Evolutionary conservation across 2,329 filamentous ascomycete species (phyloP).

Genomic region (Aspergillus fischeri): DNA sequence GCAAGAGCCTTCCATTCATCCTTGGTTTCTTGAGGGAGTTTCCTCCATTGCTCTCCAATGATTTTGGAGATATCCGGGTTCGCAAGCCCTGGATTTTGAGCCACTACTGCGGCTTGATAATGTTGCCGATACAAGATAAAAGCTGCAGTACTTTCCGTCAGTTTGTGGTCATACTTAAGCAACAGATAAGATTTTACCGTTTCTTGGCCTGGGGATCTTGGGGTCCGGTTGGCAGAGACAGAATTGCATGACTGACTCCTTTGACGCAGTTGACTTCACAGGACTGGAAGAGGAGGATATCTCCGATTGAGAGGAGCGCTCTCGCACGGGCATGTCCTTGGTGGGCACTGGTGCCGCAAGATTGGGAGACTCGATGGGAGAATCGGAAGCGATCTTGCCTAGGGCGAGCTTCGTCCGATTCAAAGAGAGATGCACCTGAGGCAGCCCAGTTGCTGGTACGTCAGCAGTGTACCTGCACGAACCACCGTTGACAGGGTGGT

Average conservation of each 20-base stretch:
- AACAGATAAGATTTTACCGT: constrained; percentile 52
- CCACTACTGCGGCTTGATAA: constrained; percentile 76
- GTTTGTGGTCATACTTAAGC: constrained; percentile 1
- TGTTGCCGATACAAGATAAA: constrained; percentile 98
- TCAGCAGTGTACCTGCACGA: constrained; percentile 9
- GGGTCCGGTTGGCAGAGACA: constrained; percentile 68
- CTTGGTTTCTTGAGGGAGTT: constrained; percentile 69
- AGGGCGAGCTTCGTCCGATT: constrained; percentile 22
- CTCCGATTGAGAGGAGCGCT: constrained; percentile 22
- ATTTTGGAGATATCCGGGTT: constrained; percentile 98
- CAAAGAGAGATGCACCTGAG: constrained; percentile 25
- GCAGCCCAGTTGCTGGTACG: constrained; percentile 20
- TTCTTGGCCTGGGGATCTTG: constrained; percentile 67
- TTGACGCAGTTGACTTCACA: constrained; percentile 29
- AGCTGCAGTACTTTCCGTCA: constrained; percentile 67
- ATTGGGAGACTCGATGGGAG: constrained; percentile 14
- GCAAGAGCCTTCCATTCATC: constrained; percentile 84
- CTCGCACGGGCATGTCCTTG: constrained; percentile 21
- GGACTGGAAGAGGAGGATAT: constrained; percentile 33
- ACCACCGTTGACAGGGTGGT: constrained; percentile 14
- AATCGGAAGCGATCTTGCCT: constrained; percentile 16
- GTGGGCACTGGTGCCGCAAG: constrained; percentile 13
- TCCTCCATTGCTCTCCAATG: constrained; percentile 87
- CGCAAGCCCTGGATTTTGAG: constrained; percentile 78
- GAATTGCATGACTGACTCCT: constrained; percentile 49